phyloP scores from a whole-genome alignment of 169 alveolate species.

The Condylostoma magnum region DNA sequence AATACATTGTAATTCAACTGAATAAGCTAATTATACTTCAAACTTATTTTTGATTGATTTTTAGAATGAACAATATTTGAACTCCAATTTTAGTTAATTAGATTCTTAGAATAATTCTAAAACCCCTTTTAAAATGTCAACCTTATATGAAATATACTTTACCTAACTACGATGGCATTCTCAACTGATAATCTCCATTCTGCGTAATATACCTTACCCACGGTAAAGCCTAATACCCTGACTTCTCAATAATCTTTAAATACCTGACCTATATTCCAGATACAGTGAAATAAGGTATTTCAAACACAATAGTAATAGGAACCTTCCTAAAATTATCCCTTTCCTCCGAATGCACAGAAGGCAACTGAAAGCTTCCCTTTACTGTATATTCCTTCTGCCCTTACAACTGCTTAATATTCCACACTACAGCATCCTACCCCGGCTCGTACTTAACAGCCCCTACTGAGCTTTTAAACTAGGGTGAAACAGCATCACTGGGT shows the following conservation, averaged over 20 bases:
- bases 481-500: slow-evolving; percentile 97
- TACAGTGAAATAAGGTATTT: slow-evolving; percentile 99
- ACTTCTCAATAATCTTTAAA: slow-evolving; percentile 96
- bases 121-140: too few relatives aligned
- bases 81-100: too few relatives aligned
- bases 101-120: too few relatives aligned
- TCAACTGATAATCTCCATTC: slow-evolving; percentile 98
- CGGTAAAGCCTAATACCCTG: slow-evolving; percentile 98
- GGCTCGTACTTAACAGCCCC: slow-evolving; percentile 97
- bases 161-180: slow-evolving; percentile 92
- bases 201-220: slow-evolving; percentile 99
- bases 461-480: slow-evolving; percentile 92
- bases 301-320: slow-evolving; percentile 97
- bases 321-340: slow-evolving; percentile 90
- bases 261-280: slow-evolving; percentile 98
- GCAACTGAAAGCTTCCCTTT: slow-evolving; percentile 97
- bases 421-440: slow-evolving; percentile 92
- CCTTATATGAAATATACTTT: not conserved
- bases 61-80: too few relatives aligned
- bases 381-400: slow-evolving; percentile 97
- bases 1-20: too few relatives aligned
- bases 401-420: slow-evolving; percentile 97
- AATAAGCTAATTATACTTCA: too few relatives aligned
- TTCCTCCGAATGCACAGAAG: slow-evolving; percentile 90
- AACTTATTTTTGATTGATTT: too few relatives aligned